phyloP scores from a whole-genome alignment of 345 rosid genomes.

The Eucalyptus erythrocorys region DNA sequence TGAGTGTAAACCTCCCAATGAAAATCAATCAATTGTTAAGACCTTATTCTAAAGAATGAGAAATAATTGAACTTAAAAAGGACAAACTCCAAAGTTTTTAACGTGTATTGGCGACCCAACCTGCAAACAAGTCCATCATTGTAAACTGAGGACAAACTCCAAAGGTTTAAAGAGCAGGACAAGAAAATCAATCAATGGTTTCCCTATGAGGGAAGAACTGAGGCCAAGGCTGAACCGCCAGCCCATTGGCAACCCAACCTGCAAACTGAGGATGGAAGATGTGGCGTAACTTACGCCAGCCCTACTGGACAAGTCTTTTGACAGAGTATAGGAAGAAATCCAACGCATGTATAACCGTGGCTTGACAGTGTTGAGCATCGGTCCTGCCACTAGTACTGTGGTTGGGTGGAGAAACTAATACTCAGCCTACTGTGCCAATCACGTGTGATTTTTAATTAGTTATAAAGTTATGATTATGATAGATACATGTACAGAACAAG shows the following conservation, averaged over 20 bases:
- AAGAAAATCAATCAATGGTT: constrained; percentile 60
- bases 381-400: background rate
- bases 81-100: background rate
- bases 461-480: background rate
- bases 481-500: background rate
- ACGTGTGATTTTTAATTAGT: background rate
- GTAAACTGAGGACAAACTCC: too few relatives aligned
- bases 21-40: background rate
- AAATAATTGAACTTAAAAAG: too few relatives aligned
- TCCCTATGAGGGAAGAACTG: constrained; percentile 68
- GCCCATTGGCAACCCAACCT: constrained; percentile 47
- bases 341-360: constrained; percentile 79
- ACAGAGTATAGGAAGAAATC: constrained; percentile 79
- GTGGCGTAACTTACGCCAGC: constrained; percentile 87
- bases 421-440: background rate
- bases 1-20: background rate
- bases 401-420: background rate
- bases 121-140: too few relatives aligned
- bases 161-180: constrained; percentile 28
- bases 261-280: constrained; percentile 85
- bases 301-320: constrained; percentile 65
- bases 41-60: background rate
- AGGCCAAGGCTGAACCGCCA: constrained; percentile 71
- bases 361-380: background rate
- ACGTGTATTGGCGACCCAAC: background rate